Evolutionary conservation across 1,284 basidiomycete genomes (phyloP).

Genomic region (Cystobasidiaceae sp.): DNA sequence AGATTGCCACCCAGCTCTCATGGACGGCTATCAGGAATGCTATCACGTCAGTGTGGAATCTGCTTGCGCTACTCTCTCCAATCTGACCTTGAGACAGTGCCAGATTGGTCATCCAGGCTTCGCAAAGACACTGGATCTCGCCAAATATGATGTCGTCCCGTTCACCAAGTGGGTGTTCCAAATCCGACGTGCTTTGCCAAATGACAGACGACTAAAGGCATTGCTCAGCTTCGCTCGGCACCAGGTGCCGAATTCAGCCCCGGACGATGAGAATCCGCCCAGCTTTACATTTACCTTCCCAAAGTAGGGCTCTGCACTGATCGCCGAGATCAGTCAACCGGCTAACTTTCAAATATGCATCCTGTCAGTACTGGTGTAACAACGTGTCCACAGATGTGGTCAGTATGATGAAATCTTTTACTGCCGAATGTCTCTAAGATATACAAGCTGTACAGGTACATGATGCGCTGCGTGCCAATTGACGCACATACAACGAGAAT

Average conservation of each 20-base stretch:
- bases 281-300: constrained; percentile 41
- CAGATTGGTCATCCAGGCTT: constrained; percentile 41
- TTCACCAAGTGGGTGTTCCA: constrained; percentile 39
- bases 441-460: neutral
- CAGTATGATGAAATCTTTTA: constrained; percentile 33
- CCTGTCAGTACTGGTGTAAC: constrained; percentile 30
- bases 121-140: constrained; percentile 40
- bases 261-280: constrained; percentile 30
- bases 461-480: constrained; percentile 10
- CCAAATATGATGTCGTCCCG: constrained; percentile 40
- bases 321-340: neutral
- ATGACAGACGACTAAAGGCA: too few relatives aligned
- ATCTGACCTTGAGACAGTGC: constrained; percentile 32
- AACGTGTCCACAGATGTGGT: constrained; percentile 38
- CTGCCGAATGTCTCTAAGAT: neutral
- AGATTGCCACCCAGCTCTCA: constrained; percentile 32
- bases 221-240: constrained; percentile 4
- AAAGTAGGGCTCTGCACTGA: neutral
- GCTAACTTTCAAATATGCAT: neutral
- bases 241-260: constrained; percentile 24
- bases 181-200: constrained; percentile 34
- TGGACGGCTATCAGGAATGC: constrained; percentile 42
- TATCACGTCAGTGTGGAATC: neutral
- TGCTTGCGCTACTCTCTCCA: neutral
- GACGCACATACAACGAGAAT: neutral